Evolutionary conservation across 164 flowering plant species (phyloP).

Genomic region (Umbellularia californica): DNA sequence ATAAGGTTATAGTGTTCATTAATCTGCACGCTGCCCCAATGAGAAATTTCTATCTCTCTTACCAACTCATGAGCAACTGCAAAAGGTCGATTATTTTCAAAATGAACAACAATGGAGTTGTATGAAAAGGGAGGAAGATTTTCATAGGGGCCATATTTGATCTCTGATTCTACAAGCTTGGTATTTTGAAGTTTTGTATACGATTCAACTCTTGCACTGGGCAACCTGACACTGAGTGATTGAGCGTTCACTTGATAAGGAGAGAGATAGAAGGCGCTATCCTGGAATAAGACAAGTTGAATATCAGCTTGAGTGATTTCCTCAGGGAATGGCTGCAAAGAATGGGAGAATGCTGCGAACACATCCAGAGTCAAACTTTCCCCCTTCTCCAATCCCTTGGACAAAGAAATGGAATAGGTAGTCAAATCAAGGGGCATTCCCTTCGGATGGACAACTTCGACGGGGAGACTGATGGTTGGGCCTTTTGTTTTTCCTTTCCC

Average conservation of each 20-base stretch:
- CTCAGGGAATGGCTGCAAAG: slow-evolving; percentile 78
- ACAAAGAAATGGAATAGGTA: slow-evolving; percentile 58
- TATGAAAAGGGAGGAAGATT: slow-evolving; percentile 66
- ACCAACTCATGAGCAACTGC: slow-evolving; percentile 74
- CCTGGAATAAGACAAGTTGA: slow-evolving; percentile 77
- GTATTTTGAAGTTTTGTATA: slow-evolving; percentile 69
- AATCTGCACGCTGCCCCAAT: slow-evolving; percentile 93
- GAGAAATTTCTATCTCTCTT: slow-evolving; percentile 89
- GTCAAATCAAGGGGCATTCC: slow-evolving; percentile 64
- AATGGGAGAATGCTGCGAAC: slow-evolving; percentile 59
- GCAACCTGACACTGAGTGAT: slow-evolving; percentile 59
- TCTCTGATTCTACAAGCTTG: slow-evolving; percentile 68
- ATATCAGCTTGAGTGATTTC: slow-evolving; percentile 77
- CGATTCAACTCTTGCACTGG: slow-evolving; percentile 73
- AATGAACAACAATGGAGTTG: slow-evolving; percentile 64
- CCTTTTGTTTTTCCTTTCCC: slow-evolving; percentile 69
- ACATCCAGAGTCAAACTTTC: slow-evolving; percentile 57
- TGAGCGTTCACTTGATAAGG: slow-evolving; percentile 72
- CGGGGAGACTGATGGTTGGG: slow-evolving; percentile 32
- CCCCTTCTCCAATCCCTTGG: slow-evolving; percentile 57
- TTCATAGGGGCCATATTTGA: slow-evolving; percentile 87
- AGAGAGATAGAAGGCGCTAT: slow-evolving; percentile 70
- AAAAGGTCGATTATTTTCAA: slow-evolving; percentile 68
- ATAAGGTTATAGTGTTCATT: slow-evolving; percentile 76
- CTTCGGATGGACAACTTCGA: slow-evolving; percentile 40